Evolutionary conservation across 306 rosid species (phyloP).

Genomic region (Bauhinia variegata): DNA sequence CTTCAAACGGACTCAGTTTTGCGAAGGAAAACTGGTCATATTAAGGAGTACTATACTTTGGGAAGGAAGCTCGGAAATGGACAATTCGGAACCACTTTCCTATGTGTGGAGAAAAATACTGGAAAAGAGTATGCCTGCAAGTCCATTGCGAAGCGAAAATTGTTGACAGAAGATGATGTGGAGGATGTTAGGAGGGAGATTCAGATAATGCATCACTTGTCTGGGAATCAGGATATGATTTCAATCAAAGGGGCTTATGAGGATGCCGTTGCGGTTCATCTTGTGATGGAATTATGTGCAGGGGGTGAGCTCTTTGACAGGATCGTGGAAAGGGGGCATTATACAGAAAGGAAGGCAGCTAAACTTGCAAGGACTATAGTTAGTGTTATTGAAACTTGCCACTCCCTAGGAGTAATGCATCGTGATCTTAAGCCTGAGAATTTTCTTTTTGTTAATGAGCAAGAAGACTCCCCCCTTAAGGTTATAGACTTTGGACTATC

Average conservation of each 20-base stretch:
- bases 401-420: slow-evolving; percentile 85
- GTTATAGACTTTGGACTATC: slow-evolving; percentile 93
- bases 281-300: slow-evolving; percentile 77
- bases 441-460: slow-evolving; percentile 62
- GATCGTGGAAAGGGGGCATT: slow-evolving; percentile 67
- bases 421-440: slow-evolving; percentile 90
- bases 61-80: slow-evolving; percentile 72
- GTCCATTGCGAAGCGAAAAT: slow-evolving; percentile 66
- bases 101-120: slow-evolving; percentile 63
- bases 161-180: slow-evolving; percentile 56
- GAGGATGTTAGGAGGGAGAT: slow-evolving; percentile 89
- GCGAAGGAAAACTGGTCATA: slow-evolving; percentile 58
- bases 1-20: slow-evolving; percentile 65
- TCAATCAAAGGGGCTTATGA: slow-evolving; percentile 74
- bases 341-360: slow-evolving; percentile 79
- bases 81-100: slow-evolving; percentile 69
- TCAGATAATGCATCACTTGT: slow-evolving; percentile 83
- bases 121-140: slow-evolving; percentile 78
- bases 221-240: slow-evolving; percentile 53
- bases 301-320: slow-evolving; percentile 88
- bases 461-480: slow-evolving; percentile 73
- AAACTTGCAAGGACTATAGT: slow-evolving; percentile 65
- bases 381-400: slow-evolving; percentile 67
- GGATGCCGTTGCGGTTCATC: slow-evolving; percentile 70
- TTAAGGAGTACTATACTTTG: slow-evolving; percentile 60